Evolutionary conservation across 2,329 filamentous ascomycete genomes (phyloP).

Genomic region (Truncatella angustata): DNA sequence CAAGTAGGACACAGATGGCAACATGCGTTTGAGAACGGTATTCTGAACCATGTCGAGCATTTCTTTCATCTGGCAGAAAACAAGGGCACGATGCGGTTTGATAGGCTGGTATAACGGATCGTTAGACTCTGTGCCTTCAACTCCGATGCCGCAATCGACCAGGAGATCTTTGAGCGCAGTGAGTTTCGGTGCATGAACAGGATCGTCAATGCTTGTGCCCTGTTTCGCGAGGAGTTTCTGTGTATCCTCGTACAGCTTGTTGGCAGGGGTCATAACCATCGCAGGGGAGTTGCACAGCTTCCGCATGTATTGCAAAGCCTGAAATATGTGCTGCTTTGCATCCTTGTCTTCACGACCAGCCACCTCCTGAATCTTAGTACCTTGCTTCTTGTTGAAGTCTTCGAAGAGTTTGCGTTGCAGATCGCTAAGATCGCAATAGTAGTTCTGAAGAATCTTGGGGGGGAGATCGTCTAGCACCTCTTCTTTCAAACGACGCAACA

Average conservation of each 20-base stretch:
- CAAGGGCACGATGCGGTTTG: conserved; percentile 89
- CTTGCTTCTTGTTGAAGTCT: conserved; percentile 91
- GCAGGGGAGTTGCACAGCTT: conserved; percentile 98
- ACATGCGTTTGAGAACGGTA: conserved; percentile 82
- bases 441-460: conserved; percentile 98
- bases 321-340: conserved; percentile 97
- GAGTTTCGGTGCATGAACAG: conserved; percentile 87
- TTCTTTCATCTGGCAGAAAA: conserved; percentile 99
- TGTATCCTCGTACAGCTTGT: conserved; percentile 85
- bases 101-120: conserved; percentile 74
- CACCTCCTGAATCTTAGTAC: conserved; percentile 81
- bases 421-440: conserved; percentile 97
- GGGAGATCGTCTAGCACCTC: conserved; percentile 95
- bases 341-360: conserved; percentile 85
- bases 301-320: conserved; percentile 98
- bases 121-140: conserved; percentile 60
- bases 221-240: conserved; percentile 77
- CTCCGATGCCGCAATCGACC: conserved; percentile 97
- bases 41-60: conserved; percentile 99
- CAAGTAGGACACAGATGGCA: conserved; percentile 90
- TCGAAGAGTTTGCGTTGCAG: conserved; percentile 94
- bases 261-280: conserved; percentile 90
- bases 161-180: conserved; percentile 85
- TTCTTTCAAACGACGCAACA: conserved; percentile 93
- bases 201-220: conserved; percentile 79